Conservation (phyloP, 331 rosid species). For the Malus hybrid region DNA sequence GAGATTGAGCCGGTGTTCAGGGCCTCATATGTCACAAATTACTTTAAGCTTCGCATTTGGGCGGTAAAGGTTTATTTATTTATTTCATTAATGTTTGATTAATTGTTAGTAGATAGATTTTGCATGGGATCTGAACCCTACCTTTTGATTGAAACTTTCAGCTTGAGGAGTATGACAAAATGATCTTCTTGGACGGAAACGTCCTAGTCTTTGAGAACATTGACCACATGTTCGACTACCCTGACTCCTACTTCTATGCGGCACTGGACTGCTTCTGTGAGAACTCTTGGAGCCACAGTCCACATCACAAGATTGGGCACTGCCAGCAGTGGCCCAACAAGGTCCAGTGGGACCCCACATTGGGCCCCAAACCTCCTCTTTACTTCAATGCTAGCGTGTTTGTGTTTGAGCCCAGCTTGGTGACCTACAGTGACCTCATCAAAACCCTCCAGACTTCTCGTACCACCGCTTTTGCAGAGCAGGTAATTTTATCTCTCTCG, state of each 20-base stretch:
- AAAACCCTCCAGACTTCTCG: constrained; percentile 16
- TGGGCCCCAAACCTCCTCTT: constrained; percentile 64
- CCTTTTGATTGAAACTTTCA: constrained; percentile 6
- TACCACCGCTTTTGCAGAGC: constrained; percentile 74
- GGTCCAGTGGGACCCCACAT: constrained; percentile 44
- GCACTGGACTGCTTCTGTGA: constrained; percentile 90
- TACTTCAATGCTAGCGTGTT: constrained; percentile 91
- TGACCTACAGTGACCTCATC: constrained; percentile 49
- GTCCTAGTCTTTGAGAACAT: constrained; percentile 71
- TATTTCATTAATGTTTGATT: too few species aligned
- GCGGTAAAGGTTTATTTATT: constrained; percentile 29
- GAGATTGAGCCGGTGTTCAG: constrained; percentile 58
- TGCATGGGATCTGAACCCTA: background rate
- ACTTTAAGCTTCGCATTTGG: constrained; percentile 85
- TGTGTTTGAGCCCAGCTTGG: constrained; percentile 51
- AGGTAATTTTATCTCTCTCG: constrained; percentile 22
- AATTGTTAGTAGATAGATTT: too few species aligned
- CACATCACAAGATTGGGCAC: constrained; percentile 52
- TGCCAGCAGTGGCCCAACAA: constrained; percentile 73
- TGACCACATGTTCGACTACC: constrained; percentile 57
- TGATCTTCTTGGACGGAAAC: constrained; percentile 80
- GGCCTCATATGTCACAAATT: constrained; percentile 78
- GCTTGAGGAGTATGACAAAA: constrained; percentile 71
- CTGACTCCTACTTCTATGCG: constrained; percentile 50
- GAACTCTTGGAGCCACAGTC: constrained; percentile 50